Evolutionary conservation across 75 land plant genomes (phyloP).

Genomic region (Cupressus sempervirens): DNA sequence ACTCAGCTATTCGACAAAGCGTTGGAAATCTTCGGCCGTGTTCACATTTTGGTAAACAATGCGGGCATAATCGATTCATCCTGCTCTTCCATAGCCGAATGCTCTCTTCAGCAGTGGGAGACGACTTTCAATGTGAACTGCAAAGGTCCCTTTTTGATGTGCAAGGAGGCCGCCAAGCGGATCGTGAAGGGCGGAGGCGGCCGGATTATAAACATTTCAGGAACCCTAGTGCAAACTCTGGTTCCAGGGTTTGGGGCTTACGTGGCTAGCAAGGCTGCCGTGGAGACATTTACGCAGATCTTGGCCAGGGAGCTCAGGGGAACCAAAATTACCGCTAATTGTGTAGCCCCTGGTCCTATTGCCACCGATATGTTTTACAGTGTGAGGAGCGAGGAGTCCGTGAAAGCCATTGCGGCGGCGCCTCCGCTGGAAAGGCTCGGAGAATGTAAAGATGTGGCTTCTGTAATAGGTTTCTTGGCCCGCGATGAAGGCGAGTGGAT

Average conservation of each 20-base stretch:
- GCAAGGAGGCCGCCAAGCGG: constrained; percentile 42
- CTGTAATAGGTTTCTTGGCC: constrained; percentile 37
- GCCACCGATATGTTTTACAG: constrained; percentile 43
- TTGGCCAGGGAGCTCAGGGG: constrained; percentile 52
- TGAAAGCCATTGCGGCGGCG: constrained; percentile 3
- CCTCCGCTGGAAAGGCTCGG: constrained; percentile 43
- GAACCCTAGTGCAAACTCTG: constrained; percentile 16
- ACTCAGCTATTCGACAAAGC: constrained; percentile 36
- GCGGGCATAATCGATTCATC: constrained; percentile 24
- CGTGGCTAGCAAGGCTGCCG: constrained; percentile 40
- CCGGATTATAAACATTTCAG: constrained; percentile 32
- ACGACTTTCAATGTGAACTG: constrained; percentile 21
- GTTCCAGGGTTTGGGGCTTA: constrained; percentile 34
- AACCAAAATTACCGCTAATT: constrained; percentile 41
- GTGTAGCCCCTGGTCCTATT: constrained; percentile 57
- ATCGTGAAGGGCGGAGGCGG: constrained; percentile 25
- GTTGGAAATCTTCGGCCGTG: constrained; percentile 21
- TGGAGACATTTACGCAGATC: constrained; percentile 42
- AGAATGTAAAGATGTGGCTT: constrained; percentile 34
- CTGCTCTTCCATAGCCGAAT: constrained; percentile 21
- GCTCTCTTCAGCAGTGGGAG: constrained; percentile 26
- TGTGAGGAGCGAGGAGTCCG: constrained; percentile 30
- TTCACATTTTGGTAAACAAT: constrained; percentile 30
- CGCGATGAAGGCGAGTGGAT: constrained; percentile 55
- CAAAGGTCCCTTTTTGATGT: constrained; percentile 37